Conservation (phyloP, 768 basidiomycete genomes). For the Suillus fuscotomentosus region DNA sequence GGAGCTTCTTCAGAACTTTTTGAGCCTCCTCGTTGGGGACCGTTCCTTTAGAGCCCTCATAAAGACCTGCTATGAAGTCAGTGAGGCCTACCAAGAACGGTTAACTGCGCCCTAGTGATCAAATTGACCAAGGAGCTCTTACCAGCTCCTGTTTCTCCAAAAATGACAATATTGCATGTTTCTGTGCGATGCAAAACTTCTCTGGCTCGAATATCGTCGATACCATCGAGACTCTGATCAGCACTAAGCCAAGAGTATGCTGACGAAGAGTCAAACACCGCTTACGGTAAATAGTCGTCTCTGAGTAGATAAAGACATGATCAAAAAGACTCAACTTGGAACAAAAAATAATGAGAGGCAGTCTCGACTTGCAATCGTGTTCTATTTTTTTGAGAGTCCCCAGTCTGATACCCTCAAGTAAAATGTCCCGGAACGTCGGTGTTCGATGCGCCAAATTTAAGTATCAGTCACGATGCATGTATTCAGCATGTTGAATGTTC, state of each 20-base stretch:
- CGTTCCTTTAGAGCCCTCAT: background rate
- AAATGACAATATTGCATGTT: conserved; percentile 25
- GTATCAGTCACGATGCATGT: background rate
- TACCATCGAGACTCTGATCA: background rate
- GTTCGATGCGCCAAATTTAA: background rate
- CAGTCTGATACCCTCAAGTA: background rate
- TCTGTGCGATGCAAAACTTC: background rate
- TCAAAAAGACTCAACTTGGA: background rate
- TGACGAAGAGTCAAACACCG: background rate
- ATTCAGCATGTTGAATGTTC: background rate
- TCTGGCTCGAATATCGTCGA: background rate
- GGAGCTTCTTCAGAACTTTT: conserved; percentile 8
- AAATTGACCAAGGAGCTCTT: conserved; percentile 31
- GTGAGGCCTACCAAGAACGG: conserved; percentile 12
- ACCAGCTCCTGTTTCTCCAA: conserved; percentile 33
- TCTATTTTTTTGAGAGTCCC: background rate
- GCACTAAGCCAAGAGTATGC: background rate
- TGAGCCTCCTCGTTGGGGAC: conserved; percentile 9
- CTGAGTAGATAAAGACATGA: background rate
- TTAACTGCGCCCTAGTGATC: conserved; percentile 19
- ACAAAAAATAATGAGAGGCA: background rate
- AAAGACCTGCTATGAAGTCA: conserved; percentile 18
- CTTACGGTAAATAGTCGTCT: background rate
- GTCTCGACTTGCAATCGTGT: background rate
- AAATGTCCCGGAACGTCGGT: background rate